A percentile compares a stretch with the other conserved stretches of the same genome.
These are phyloP conservation scores for Serendipita indica DNA, from an alignment of 768 basidiomycete species.

Conservation along the genomic window DNA sequence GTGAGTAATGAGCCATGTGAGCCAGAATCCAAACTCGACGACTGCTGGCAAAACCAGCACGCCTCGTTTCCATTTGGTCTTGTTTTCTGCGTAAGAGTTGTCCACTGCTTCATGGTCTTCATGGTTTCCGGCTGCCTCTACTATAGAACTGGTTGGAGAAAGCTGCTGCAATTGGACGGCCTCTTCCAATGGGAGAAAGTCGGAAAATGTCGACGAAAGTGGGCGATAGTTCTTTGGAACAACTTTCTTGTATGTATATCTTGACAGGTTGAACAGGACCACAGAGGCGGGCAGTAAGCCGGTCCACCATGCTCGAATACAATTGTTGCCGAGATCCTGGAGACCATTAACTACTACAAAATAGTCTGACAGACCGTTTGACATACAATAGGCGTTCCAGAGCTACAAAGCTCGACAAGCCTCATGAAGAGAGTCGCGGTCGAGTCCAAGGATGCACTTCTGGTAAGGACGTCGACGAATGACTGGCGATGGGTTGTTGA, in stretches of 20 bases:
- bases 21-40: not conserved
- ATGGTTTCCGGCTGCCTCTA: not conserved
- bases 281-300: not conserved
- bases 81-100: not conserved
- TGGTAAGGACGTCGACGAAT: too few species aligned
- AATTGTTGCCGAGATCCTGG: not conserved
- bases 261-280: not conserved
- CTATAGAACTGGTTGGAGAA: not conserved
- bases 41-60: not conserved
- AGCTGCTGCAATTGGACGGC: not conserved
- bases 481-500: too few species aligned
- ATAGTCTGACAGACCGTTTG: not conserved
- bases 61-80: constrained; percentile 4
- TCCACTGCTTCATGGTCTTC: not conserved
- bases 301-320: constrained; percentile 4
- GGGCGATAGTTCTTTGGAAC: not conserved
- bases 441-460: too few species aligned
- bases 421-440: too few species aligned
- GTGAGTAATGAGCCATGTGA: too few species aligned
- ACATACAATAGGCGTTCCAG: not conserved
- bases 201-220: not conserved
- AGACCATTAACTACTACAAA: not conserved
- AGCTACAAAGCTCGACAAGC: not conserved
- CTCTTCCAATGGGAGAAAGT: constrained; percentile 1
- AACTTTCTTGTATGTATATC: not conserved